phyloP scores from a whole-genome alignment of 768 basidiomycete genomes.

The Pulveroboletus sp. region DNA sequence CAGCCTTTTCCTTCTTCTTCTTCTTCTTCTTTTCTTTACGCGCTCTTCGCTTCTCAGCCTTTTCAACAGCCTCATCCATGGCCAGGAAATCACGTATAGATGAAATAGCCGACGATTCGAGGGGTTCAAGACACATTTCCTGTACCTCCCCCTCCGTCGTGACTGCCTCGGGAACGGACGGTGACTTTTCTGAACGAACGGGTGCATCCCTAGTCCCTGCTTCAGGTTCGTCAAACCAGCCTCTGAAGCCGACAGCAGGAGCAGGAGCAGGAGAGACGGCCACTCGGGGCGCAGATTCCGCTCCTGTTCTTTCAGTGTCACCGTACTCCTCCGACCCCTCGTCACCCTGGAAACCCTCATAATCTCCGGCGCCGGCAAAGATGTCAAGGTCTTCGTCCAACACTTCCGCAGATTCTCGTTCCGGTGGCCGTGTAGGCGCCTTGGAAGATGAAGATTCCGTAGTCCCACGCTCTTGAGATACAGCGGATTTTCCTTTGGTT shows the following conservation, averaged over 20 bases:
- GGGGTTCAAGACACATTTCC: slow-evolving; percentile 60
- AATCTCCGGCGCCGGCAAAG: slow-evolving; percentile 82
- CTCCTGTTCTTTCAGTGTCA: slow-evolving; percentile 14
- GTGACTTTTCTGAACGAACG: slow-evolving; percentile 11
- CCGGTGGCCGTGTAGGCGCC: slow-evolving; percentile 5
- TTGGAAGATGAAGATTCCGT: slow-evolving; percentile 6
- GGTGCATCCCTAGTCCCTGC: slow-evolving; percentile 17
- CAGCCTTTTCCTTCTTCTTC: slow-evolving; percentile 20
- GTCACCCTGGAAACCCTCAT: slow-evolving; percentile 61
- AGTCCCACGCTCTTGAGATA: background rate
- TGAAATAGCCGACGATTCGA: slow-evolving; percentile 75
- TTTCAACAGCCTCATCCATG: slow-evolving; percentile 64
- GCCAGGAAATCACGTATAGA: slow-evolving; percentile 81
- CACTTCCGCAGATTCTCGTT: slow-evolving; percentile 19
- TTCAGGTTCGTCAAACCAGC: slow-evolving; percentile 47
- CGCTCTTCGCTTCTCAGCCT: slow-evolving; percentile 62
- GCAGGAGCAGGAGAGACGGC: slow-evolving; percentile 4
- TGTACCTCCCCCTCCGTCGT: slow-evolving; percentile 31
- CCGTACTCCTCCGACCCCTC: slow-evolving; percentile 43
- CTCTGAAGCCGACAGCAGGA: slow-evolving; percentile 14
- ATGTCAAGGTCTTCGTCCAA: slow-evolving; percentile 73
- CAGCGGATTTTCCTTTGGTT: background rate
- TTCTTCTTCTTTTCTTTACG: slow-evolving; percentile 69
- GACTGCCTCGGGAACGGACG: slow-evolving; percentile 6
- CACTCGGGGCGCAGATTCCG: slow-evolving; percentile 8